Evolutionary conservation across 163 green algal genomes (phyloP), one percentile per base, ranked within the genome.

Genomic region (Chlorella variabilis): DNA sequence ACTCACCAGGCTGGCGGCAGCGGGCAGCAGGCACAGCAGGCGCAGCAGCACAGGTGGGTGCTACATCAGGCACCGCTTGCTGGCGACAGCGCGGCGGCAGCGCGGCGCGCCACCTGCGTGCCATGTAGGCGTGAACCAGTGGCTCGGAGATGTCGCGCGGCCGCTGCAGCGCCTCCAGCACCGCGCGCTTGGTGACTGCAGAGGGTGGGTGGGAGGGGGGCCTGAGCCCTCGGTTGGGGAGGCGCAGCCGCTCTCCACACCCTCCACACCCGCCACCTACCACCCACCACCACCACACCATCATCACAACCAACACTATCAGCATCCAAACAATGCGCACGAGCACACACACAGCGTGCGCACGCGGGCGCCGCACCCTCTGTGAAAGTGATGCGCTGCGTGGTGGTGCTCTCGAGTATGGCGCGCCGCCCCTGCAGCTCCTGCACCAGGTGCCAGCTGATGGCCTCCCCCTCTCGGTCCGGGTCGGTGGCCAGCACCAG

Each of bases 381-480:
- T 3, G 90, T 95, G 88, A 99, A 99, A 1, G 92, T 96, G 56
- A 98, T 90, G 45, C 95, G 91, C 73, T 94, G 58, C 29, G 90
- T 74, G 0, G 65, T 34, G 1, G 39, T 56, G 25, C 3, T 21
- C 6, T 59, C 39, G 0, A 23, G 34, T 8, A 70, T 29, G 36
- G 36, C 56, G 0, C n/a, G 31, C 8, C 73, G 73, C 56, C 36
- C 54, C 73, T 70, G 62, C 2, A 98, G 90, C 87, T 94, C 86
- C 83, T 98, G 75, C 67, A 86, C 33, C 1, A 99, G 68, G 87
- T 99, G 96, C 96, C 96, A 99, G 39, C 91, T 90, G 63, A 99
- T 99, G 78, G 95, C 96, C 90, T 99, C 96, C 6, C 96, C 96
- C 84, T 97, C 95, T 1, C 96, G 71, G 88, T 99, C 96, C 7